A percentile compares a stretch with the other conserved stretches of the same genome.
These are phyloP conservation scores for Echinosophora koreensis DNA, from an alignment of 306 rosid genomes.

Conservation along the genomic window DNA sequence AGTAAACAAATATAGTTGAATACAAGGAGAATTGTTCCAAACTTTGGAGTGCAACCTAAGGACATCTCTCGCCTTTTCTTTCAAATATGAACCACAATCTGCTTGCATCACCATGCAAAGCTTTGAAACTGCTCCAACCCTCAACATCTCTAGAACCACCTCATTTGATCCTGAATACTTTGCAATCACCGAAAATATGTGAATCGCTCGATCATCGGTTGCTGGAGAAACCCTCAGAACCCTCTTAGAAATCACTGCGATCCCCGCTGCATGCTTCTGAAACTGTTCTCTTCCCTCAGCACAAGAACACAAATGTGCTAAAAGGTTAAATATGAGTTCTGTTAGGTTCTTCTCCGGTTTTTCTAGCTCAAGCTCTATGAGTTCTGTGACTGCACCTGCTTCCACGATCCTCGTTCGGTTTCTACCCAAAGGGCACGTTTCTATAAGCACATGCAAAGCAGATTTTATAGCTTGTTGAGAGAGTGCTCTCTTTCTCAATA, in stretches of 20 bases:
- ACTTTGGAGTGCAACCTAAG: slow-evolving; percentile 69
- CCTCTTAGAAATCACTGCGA: slow-evolving; percentile 74
- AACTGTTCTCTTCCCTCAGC: slow-evolving; percentile 84
- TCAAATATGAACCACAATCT: slow-evolving; percentile 63
- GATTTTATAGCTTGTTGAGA: slow-evolving; percentile 60
- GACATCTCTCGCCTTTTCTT: slow-evolving; percentile 67
- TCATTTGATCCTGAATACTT: slow-evolving; percentile 55
- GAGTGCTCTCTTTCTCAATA: slow-evolving; percentile 45
- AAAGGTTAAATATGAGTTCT: slow-evolving; percentile 63
- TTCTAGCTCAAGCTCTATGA: slow-evolving; percentile 67
- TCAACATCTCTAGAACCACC: slow-evolving; percentile 74
- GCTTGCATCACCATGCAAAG: slow-evolving; percentile 90
- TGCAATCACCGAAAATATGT: slow-evolving; percentile 57
- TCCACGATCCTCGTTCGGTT: slow-evolving; percentile 67
- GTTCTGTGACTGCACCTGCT: slow-evolving; percentile 60
- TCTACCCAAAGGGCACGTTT: slow-evolving; percentile 58
- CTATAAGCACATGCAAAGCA: slow-evolving; percentile 51
- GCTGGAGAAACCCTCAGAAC: slow-evolving; percentile 71
- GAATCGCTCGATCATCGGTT: slow-evolving; percentile 65
- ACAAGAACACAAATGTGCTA: slow-evolving; percentile 61
- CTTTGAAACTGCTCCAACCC: slow-evolving; percentile 81
- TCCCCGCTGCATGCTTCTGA: slow-evolving; percentile 61
- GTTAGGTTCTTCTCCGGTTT: slow-evolving; percentile 58
- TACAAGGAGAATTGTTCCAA: slow-evolving; percentile 83
- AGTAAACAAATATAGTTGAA: slow-evolving; percentile 68